Evolutionary conservation across 768 basidiomycete species (phyloP).

Genomic region (Dioszegia hungarica): DNA sequence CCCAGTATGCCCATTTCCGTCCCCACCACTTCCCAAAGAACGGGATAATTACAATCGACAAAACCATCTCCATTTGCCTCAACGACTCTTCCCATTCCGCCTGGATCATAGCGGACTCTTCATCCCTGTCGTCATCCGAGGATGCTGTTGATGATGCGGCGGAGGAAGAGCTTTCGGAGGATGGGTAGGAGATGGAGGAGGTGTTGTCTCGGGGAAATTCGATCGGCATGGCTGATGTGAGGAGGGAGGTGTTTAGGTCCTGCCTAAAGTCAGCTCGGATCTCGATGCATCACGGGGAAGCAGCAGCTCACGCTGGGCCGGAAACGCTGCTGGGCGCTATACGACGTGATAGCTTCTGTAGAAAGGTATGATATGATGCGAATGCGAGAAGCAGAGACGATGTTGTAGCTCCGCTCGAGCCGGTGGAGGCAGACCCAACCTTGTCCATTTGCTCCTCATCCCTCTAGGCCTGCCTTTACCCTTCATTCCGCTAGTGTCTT

Average conservation of each 20-base stretch:
- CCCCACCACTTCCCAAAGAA: conserved; percentile 85
- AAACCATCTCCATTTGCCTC: conserved; percentile 72
- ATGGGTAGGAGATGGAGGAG: conserved; percentile 9
- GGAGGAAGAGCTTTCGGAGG: conserved; percentile 39
- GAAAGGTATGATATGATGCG: too few species aligned
- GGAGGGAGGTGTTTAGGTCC: background rate
- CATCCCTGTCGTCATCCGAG: conserved; percentile 59
- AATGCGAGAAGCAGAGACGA: too few species aligned
- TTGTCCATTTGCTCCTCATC: too few species aligned
- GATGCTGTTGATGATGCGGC: conserved; percentile 42
- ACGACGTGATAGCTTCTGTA: too few species aligned
- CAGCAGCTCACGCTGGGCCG: too few species aligned
- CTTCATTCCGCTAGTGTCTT: too few species aligned
- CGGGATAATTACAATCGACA: conserved; percentile 74
- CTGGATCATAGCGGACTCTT: conserved; percentile 60
- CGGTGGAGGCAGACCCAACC: too few species aligned
- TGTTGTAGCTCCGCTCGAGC: too few species aligned
- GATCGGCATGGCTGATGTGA: conserved; percentile 34
- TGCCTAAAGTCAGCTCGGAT: background rate
- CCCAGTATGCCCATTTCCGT: conserved; percentile 76
- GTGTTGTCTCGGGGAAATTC: conserved; percentile 11
- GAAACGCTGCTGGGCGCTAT: too few species aligned
- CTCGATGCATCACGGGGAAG: too few species aligned
- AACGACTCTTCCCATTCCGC: conserved; percentile 92
- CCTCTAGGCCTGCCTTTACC: too few species aligned